These are phyloP conservation scores for Anaeramoeba ignava DNA, from an alignment of 78 protist genomes.

Conservation along the genomic window DNA sequence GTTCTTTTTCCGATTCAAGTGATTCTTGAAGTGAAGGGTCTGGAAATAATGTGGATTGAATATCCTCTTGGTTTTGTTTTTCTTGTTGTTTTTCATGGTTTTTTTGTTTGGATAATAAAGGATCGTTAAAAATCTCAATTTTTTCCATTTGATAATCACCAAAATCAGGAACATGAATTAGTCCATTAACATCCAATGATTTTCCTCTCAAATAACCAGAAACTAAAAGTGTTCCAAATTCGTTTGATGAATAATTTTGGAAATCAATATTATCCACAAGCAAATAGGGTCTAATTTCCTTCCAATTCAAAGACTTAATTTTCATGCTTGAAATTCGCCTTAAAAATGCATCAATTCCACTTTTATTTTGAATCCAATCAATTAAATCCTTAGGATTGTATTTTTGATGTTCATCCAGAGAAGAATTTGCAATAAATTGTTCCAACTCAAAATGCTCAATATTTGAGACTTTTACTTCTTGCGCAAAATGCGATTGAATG, in stretches of 20 bases:
- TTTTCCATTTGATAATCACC: not conserved
- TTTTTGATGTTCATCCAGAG: not conserved
- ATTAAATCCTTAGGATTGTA: not conserved
- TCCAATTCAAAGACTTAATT: not conserved
- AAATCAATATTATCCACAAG: not conserved
- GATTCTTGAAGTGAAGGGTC: not conserved
- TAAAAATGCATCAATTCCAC: not conserved
- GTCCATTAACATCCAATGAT: not conserved
- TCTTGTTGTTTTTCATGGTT: not conserved
- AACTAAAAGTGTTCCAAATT: not conserved
- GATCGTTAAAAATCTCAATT: not conserved
- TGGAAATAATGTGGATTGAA: not conserved
- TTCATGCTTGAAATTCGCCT: not conserved
- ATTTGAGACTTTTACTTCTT: not conserved
- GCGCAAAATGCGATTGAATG: not conserved
- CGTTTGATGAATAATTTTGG: not conserved
- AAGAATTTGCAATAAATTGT: not conserved
- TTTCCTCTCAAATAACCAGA: not conserved
- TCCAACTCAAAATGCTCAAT: not conserved
- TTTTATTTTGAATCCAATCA: not conserved
- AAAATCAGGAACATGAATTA: not conserved
- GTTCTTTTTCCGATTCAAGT: not conserved
- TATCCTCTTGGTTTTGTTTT: not conserved
- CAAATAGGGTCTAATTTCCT: not conserved
- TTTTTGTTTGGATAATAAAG: not conserved